phyloP scores from a whole-genome alignment of 345 rosid genomes.

The Ceriops zippeliana region DNA sequence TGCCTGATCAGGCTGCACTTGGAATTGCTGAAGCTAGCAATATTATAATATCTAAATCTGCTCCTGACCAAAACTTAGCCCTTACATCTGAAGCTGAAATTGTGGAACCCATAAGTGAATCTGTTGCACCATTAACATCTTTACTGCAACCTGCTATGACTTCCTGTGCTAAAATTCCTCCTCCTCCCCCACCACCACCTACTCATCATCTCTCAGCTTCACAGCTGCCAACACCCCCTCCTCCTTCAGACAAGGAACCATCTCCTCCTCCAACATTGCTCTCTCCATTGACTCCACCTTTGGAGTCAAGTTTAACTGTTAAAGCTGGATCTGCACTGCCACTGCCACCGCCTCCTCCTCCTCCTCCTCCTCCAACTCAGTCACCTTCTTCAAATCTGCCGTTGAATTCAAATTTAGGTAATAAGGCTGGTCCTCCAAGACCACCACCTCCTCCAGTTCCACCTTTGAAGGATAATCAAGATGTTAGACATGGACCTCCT shows the following conservation, averaged over 20 bases:
- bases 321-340: slow-evolving; percentile 10
- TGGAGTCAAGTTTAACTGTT: slow-evolving; percentile 3
- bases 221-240: slow-evolving; percentile 1
- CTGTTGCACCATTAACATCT: slow-evolving; percentile 33
- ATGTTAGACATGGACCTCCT: background rate
- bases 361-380: slow-evolving; percentile 14
- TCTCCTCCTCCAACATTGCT: slow-evolving; percentile 3
- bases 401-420: slow-evolving; percentile 25
- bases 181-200: slow-evolving; percentile 18
- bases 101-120: slow-evolving; percentile 21
- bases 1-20: slow-evolving; percentile 24
- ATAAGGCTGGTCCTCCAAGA: slow-evolving; percentile 27
- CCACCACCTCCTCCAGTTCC: slow-evolving; percentile 36
- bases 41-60: slow-evolving; percentile 14
- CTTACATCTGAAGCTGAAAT: slow-evolving; percentile 16
- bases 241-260: slow-evolving; percentile 9
- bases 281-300: slow-evolving; percentile 8
- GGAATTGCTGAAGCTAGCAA: slow-evolving; percentile 18
- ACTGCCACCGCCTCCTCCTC: slow-evolving; percentile 18
- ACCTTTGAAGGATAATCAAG: slow-evolving; percentile 3
- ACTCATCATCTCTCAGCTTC: slow-evolving; percentile 19
- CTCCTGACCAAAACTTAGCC: slow-evolving; percentile 15
- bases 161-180: slow-evolving; percentile 13
- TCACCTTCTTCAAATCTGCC: slow-evolving; percentile 30
- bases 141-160: slow-evolving; percentile 22